These are phyloP conservation scores for Coemansia sp. DNA, from an alignment of 192 early-diverging fungal genomes.

Conservation along the genomic window DNA sequence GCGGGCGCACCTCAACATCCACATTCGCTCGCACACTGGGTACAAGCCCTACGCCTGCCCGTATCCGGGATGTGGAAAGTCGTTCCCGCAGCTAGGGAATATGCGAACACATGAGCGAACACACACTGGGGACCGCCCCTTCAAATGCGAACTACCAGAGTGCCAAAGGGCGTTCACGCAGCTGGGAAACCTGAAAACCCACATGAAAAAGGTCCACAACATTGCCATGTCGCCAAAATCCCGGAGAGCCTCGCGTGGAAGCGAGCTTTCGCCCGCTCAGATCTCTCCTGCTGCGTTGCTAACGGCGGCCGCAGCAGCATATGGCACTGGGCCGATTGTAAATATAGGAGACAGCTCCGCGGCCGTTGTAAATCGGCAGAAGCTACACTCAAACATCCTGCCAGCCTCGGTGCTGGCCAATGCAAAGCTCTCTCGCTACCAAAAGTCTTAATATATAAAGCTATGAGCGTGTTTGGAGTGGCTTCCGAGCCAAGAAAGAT, in stretches of 20 bases:
- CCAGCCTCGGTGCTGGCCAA: not conserved
- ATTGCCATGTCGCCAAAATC: conserved; percentile 5
- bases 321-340: not conserved
- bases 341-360: conserved; percentile 4
- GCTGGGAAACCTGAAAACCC: conserved; percentile 65
- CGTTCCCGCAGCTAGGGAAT: conserved; percentile 79
- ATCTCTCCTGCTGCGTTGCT: not conserved
- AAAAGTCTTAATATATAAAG: not conserved
- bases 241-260: conserved; percentile 3
- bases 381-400: not conserved
- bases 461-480: not conserved
- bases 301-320: not conserved
- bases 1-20: conserved; percentile 72
- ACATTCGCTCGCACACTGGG: conserved; percentile 59
- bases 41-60: conserved; percentile 60
- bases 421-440: conserved; percentile 2
- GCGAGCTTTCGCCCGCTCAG: not conserved
- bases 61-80: conserved; percentile 69
- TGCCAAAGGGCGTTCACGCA: conserved; percentile 76
- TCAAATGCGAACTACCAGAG: conserved; percentile 60
- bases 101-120: conserved; percentile 80
- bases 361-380: not conserved
- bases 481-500: not conserved
- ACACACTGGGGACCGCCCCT: conserved; percentile 75
- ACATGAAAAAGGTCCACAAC: conserved; percentile 47